Percentiles rank a stretch among this genome's conserved stretches.
Conservation (phyloP, 805 yeast species). For the Grigorovia transvaalensis region DNA sequence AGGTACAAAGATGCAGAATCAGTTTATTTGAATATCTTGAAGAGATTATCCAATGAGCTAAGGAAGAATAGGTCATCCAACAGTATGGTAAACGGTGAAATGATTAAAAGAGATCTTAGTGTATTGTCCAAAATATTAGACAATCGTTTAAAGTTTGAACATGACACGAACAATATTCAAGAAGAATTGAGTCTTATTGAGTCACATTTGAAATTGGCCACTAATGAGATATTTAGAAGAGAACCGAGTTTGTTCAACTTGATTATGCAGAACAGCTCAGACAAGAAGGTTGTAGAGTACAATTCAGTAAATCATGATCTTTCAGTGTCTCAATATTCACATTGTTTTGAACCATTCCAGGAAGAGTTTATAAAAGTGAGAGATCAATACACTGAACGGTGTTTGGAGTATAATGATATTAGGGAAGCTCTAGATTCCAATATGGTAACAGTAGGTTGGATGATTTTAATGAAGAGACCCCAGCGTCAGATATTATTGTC, state of each 20-base stretch:
- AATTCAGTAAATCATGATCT: not conserved
- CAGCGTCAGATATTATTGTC: slow-evolving; percentile 49
- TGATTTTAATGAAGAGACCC: slow-evolving; percentile 52
- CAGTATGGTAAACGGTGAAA: slow-evolving; percentile 29
- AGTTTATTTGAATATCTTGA: slow-evolving; percentile 53
- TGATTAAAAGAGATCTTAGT: slow-evolving; percentile 57
- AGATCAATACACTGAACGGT: slow-evolving; percentile 58
- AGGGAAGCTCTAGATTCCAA: slow-evolving; percentile 47
- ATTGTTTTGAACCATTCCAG: slow-evolving; percentile 53
- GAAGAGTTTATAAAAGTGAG: slow-evolving; percentile 65
- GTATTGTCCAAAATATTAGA: slow-evolving; percentile 40
- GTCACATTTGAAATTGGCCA: slow-evolving; percentile 52
- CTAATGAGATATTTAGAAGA: slow-evolving; percentile 33
- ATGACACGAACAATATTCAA: slow-evolving; percentile 32
- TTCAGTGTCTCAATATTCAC: slow-evolving; percentile 23
- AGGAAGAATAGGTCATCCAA: slow-evolving; percentile 18
- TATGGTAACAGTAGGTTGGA: slow-evolving; percentile 49
- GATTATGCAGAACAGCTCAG: slow-evolving; percentile 2
- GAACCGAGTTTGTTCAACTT: slow-evolving; percentile 27
- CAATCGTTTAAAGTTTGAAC: slow-evolving; percentile 35
- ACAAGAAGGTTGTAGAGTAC: slow-evolving; percentile 1
- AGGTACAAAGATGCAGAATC: slow-evolving; percentile 50
- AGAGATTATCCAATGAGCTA: slow-evolving; percentile 41
- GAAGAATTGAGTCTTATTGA: slow-evolving; percentile 36
- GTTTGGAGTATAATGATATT: slow-evolving; percentile 51